A percentile compares a stretch with the other conserved stretches of the same genome.
Evolutionary conservation across 1,284 basidiomycete genomes (phyloP).

Genomic region (Ustilago xerochloae): DNA sequence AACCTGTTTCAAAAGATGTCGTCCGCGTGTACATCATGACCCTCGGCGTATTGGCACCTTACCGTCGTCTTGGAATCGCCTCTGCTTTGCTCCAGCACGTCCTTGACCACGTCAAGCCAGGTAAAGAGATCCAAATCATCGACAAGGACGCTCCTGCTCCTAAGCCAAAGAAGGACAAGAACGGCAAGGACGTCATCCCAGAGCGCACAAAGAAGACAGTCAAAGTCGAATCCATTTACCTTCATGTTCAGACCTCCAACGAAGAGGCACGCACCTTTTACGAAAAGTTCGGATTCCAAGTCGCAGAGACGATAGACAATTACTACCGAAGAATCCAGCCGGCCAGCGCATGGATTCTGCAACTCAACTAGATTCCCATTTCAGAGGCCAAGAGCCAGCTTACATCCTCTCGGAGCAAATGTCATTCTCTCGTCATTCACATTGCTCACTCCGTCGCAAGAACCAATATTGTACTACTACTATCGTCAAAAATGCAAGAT

Average conservation of each 20-base stretch:
- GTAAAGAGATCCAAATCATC: constrained; percentile 45
- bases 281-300: constrained; percentile 68
- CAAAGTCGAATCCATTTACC: constrained; percentile 62
- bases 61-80: constrained; percentile 69
- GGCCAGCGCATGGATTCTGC: constrained; percentile 68
- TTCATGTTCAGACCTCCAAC: constrained; percentile 69
- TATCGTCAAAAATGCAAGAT: constrained; percentile 1
- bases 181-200: constrained; percentile 48
- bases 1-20: constrained; percentile 44
- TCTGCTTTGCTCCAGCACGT: constrained; percentile 65
- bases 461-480: constrained; percentile 10
- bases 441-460: background rate
- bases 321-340: constrained; percentile 67
- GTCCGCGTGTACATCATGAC: constrained; percentile 69
- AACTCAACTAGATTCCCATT: constrained; percentile 31
- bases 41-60: constrained; percentile 69
- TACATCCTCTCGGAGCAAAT: too few relatives aligned
- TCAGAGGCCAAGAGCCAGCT: background rate
- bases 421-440: too few relatives aligned
- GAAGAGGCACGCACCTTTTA: constrained; percentile 67
- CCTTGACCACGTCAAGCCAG: constrained; percentile 61
- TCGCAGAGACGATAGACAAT: constrained; percentile 55
- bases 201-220: constrained; percentile 40
- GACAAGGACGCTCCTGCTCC: constrained; percentile 30
- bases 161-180: constrained; percentile 51